Base-by-base conservation (phyloP, 768 basidiomycete species). In the Amanita phalloides region DNA sequence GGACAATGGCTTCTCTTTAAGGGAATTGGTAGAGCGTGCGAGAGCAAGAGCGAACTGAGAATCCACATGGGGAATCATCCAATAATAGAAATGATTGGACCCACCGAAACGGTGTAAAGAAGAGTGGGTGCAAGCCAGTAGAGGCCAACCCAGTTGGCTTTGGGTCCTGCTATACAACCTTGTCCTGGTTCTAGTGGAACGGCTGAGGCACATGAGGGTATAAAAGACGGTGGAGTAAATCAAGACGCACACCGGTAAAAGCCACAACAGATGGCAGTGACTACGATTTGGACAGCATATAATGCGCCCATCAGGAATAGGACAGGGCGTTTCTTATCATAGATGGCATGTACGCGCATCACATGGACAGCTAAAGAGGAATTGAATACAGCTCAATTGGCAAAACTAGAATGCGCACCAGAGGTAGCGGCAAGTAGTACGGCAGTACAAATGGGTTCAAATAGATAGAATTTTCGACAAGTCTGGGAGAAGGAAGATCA, bases 161-260 rank as follows among this genome's bases (percentile, higher is more conserved):
- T 81, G 17, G 89, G 89, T 28, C 87, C 89, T 4, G 89, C 86
- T 54, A 92, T 90, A 67, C 89, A 92, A 0, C 89, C 89, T 60
- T 92, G 90, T 35, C 84, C 85, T 3, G 64, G 71, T n/a, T 66
- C 57, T 26, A 91, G 76, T 25, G 86, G 84, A 2, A 90, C 85
- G 48, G 77, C 84, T 84, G 62, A 8, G 35, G 53, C 35, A 44
- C 46, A 25, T 30, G 48, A 56, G 23, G 53, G 36, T 25, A 26
- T 7, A 21, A 48, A 48, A 7, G 28, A 54, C 33, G 45, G 48
- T 42, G 21, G 37, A 45, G 45, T 54, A 35, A 45, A 47, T 51
- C 21, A 21, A 35, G 6, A 63, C 81, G 53, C 56, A 82, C 87
- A 79, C 57, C 78, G 80, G 66, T 80, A 92, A 72, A 91, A 92